These are phyloP conservation scores for Phialocephala subalpina DNA, from an alignment of 2,329 filamentous ascomycete species.

Conservation along the genomic window DNA sequence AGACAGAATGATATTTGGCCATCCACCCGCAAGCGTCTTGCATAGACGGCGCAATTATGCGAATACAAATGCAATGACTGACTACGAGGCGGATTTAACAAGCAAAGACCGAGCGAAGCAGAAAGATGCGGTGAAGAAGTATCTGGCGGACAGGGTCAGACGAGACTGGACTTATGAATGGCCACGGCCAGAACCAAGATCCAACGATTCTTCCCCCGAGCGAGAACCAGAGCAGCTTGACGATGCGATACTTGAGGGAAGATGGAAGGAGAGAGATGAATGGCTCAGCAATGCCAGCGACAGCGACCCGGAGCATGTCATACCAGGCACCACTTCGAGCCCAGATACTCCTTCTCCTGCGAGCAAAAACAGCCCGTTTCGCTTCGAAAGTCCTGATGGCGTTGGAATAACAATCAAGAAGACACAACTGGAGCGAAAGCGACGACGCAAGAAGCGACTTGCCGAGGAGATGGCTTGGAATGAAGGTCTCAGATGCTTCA, in stretches of 20 bases:
- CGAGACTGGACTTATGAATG: conserved; percentile 69
- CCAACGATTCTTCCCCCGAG: conserved; percentile 12
- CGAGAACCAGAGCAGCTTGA: not conserved
- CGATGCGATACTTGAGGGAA: conserved; percentile 11
- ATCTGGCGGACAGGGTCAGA: conserved; percentile 61
- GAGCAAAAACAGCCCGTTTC: conserved; percentile 43
- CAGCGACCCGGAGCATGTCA: conserved; percentile 30
- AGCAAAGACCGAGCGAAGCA: conserved; percentile 69
- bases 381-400: conserved; percentile 50
- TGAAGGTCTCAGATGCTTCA: conserved; percentile 81
- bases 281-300: conserved; percentile 43
- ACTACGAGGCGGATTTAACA: conserved; percentile 65
- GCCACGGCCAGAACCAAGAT: conserved; percentile 49
- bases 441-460: conserved; percentile 55
- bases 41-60: conserved; percentile 40
- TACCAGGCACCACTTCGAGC: conserved; percentile 21
- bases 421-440: conserved; percentile 44
- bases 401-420: conserved; percentile 43
- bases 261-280: conserved; percentile 45
- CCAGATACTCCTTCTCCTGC: conserved; percentile 25
- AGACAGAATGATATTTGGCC: conserved; percentile 38
- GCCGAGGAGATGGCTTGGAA: conserved; percentile 80
- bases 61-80: conserved; percentile 48
- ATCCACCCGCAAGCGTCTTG: conserved; percentile 17
- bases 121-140: conserved; percentile 67